Conservation (phyloP, 768 basidiomycete species). For the Lactarius trivialis region DNA sequence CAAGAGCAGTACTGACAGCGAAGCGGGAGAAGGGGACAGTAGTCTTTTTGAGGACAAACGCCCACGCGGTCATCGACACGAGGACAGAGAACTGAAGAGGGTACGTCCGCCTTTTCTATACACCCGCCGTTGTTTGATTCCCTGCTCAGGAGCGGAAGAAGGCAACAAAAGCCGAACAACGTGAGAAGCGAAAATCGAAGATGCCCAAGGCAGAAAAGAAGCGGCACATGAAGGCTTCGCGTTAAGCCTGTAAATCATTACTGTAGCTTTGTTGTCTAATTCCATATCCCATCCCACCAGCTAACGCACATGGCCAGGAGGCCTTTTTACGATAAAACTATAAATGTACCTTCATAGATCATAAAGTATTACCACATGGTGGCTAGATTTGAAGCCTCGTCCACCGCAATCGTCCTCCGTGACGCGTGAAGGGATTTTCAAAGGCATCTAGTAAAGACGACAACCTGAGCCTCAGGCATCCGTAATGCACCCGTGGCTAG, state of each 20-base stretch:
- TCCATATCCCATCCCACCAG: background rate
- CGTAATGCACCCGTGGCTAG: constrained; percentile 88
- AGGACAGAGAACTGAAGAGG: constrained; percentile 89
- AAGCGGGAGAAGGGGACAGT: constrained; percentile 29
- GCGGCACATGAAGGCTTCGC: constrained; percentile 57
- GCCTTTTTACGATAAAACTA: background rate
- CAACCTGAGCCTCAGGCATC: constrained; percentile 47
- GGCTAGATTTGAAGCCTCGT: background rate
- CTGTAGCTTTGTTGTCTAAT: background rate
- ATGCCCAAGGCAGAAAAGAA: constrained; percentile 97
- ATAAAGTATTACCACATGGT: background rate
- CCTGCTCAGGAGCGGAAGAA: constrained; percentile 82
- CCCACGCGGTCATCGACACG: constrained; percentile 84
- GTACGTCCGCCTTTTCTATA: constrained; percentile 32
- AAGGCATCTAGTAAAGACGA: background rate
- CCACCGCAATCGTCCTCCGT: background rate
- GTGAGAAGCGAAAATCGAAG: constrained; percentile 85
- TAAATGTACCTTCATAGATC: background rate
- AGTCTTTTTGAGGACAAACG: constrained; percentile 44
- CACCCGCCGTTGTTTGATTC: constrained; percentile 1
- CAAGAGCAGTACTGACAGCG: constrained; percentile 33
- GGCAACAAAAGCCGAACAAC: constrained; percentile 75
- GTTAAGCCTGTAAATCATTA: constrained; percentile 16
- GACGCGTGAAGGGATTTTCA: no score
- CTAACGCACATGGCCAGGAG: background rate